Evolutionary conservation across 106 monocot genomes (phyloP).

Genomic region (Posidonia australis): DNA sequence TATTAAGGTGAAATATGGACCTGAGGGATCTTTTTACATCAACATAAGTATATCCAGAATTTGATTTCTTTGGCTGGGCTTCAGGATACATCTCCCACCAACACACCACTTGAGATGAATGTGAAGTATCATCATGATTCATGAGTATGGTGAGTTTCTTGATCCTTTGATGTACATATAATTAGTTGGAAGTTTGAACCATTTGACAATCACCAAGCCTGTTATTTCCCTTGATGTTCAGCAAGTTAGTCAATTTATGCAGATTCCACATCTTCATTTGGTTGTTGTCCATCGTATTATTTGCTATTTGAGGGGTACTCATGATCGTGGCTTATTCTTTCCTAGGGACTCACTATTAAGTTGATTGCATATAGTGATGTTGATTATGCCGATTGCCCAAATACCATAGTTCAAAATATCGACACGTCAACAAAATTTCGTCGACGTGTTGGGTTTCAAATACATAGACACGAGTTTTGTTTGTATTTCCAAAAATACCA

Average conservation of each 20-base stretch:
- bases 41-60: neutral
- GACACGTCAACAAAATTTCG: no score
- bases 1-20: neutral
- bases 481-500: no score
- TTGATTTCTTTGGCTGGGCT: neutral
- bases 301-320: neutral
- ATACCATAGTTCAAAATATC: no score
- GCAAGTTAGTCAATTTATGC: neutral
- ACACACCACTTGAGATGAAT: neutral
- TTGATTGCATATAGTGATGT: neutral
- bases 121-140: neutral
- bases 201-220: neutral
- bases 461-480: no score
- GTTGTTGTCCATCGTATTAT: neutral
- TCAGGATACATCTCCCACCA: neutral
- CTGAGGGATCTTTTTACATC: neutral
- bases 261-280: neutral
- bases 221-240: neutral
- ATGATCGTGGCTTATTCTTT: neutral
- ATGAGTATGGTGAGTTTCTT: neutral
- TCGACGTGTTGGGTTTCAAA: no score
- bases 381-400: neutral
- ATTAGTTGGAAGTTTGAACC: neutral
- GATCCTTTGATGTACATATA: neutral
- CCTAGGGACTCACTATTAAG: neutral